A percentile compares a stretch with the other conserved stretches of the same genome.
Conservation (phyloP, 495 filamentous ascomycete genomes). For the Hyaloscypha hepaticicola region DNA sequence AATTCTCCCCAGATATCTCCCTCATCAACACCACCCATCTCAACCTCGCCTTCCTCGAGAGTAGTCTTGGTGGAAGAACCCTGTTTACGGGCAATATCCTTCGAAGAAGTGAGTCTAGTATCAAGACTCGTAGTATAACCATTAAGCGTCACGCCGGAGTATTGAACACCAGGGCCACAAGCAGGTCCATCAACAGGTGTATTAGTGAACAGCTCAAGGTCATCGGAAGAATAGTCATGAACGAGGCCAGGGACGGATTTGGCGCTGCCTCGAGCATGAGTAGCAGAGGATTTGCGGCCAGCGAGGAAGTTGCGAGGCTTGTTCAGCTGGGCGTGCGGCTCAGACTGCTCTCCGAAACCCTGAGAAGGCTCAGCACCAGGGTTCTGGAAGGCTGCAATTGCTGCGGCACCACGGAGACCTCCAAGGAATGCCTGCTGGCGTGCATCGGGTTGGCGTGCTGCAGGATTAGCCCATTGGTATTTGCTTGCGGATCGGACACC, state of each 20-base stretch:
- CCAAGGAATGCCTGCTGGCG: neutral
- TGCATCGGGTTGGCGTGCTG: neutral
- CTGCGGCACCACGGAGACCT: neutral
- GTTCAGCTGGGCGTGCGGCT: neutral
- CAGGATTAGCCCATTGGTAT: constrained; percentile 1
- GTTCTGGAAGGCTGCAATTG: neutral
- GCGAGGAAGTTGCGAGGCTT: neutral
- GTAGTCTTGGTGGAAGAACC: neutral
- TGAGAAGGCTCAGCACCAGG: neutral
- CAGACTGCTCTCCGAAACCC: neutral
- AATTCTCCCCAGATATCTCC: neutral
- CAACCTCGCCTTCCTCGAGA: neutral
- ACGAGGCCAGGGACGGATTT: neutral
- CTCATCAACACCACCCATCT: neutral
- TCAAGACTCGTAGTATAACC: neutral
- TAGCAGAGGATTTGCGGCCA: neutral
- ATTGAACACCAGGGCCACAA: neutral
- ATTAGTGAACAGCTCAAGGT: neutral
- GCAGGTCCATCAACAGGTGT: neutral
- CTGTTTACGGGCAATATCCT: neutral
- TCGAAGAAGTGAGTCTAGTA: neutral
- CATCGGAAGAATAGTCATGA: neutral
- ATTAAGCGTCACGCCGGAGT: neutral
- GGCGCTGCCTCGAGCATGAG: neutral
- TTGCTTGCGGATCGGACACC: neutral